Evolutionary conservation across 495 filamentous ascomycete species (phyloP).

Genomic region (Neurospora sp.): DNA sequence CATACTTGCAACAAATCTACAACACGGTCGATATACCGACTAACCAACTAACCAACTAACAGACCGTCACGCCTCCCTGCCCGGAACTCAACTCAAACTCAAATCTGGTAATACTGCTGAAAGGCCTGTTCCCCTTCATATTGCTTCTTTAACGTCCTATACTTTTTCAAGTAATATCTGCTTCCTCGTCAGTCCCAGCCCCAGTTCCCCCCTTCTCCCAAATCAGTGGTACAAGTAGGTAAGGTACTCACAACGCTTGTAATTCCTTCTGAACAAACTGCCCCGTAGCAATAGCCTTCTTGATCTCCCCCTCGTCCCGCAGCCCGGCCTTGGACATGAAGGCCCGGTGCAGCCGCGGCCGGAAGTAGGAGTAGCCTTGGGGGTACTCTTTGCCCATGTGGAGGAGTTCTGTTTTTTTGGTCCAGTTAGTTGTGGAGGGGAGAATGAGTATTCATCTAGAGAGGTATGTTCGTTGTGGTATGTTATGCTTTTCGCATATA

Average conservation of each 20-base stretch:
- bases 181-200: background rate
- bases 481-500: no score
- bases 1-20: no score
- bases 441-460: no score
- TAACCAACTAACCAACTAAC: background rate
- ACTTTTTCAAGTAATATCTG: constrained; percentile 93
- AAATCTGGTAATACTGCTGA: background rate
- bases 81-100: background rate
- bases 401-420: constrained; percentile 54
- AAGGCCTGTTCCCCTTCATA: background rate
- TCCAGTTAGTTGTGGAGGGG: no score
- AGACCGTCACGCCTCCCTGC: no score
- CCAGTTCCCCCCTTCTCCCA: no score
- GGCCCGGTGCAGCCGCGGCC: constrained; percentile 68
- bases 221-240: background rate
- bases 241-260: background rate
- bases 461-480: no score
- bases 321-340: constrained; percentile 66
- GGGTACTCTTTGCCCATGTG: constrained; percentile 82
- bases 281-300: constrained; percentile 61
- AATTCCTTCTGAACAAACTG: constrained; percentile 72
- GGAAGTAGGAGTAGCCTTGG: constrained; percentile 75
- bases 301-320: constrained; percentile 63
- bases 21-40: background rate
- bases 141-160: constrained; percentile 67